Percentiles rank a stretch among this genome's conserved stretches.
These are phyloP conservation scores for Colletotrichum tamarilloi DNA, from an alignment of 2,329 filamentous ascomycete species.

Conservation along the genomic window DNA sequence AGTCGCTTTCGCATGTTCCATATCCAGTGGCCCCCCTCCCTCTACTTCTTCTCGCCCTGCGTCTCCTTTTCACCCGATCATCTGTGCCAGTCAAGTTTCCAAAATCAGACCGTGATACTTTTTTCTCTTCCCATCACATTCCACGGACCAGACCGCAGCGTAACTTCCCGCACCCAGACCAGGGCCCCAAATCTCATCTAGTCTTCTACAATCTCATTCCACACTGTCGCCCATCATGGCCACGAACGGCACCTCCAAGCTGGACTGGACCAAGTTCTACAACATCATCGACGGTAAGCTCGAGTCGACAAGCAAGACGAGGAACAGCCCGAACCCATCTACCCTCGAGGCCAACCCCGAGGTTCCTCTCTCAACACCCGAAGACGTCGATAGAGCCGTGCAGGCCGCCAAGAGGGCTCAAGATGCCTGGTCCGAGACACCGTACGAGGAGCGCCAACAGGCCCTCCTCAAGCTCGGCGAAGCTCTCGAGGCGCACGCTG, in stretches of 20 bases:
- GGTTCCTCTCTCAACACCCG: constrained; percentile 59
- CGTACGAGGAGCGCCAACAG: constrained; percentile 45
- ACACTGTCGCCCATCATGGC: constrained; percentile 19
- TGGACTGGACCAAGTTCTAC: constrained; percentile 52
- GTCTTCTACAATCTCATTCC: background rate
- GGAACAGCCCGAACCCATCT: constrained; percentile 62
- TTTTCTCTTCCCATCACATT: background rate
- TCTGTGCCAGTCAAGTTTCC: background rate
- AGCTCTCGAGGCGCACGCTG: constrained; percentile 30
- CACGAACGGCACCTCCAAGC: constrained; percentile 22
- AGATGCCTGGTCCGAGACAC: constrained; percentile 51
- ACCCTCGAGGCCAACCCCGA: constrained; percentile 59
- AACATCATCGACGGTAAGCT: constrained; percentile 64
- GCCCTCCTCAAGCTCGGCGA: constrained; percentile 37
- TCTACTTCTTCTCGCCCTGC: background rate
- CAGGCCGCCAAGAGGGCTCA: constrained; percentile 56
- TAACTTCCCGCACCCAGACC: constrained; percentile 17
- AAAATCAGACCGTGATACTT: constrained; percentile 8
- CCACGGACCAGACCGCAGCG: background rate
- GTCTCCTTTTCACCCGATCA: constrained; percentile 1
- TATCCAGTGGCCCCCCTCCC: constrained; percentile 8
- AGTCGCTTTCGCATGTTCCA: constrained; percentile 3
- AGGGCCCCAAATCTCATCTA: background rate
- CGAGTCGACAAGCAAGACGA: constrained; percentile 53
- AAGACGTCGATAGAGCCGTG: constrained; percentile 63